Evolutionary conservation across 768 basidiomycete species (phyloP).

Genomic region (Auricularia sp.): DNA sequence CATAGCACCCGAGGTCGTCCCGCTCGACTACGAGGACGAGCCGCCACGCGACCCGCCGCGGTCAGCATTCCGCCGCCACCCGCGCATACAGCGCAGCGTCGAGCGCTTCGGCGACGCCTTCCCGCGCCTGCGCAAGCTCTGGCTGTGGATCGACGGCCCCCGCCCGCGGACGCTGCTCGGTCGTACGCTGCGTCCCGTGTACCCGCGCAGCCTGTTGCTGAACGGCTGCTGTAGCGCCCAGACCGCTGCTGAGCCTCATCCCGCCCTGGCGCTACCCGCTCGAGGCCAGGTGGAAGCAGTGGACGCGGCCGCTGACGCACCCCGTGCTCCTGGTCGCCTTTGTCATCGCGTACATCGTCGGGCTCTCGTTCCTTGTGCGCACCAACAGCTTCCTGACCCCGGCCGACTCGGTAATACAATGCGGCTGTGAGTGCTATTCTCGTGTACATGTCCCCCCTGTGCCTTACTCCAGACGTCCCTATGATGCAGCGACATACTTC

Average conservation of each 20-base stretch:
- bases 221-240: conserved; percentile 2
- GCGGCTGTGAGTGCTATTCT: conserved; percentile 63
- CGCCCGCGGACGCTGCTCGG: not conserved
- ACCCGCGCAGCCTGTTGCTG: not conserved
- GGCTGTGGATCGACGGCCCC: not conserved
- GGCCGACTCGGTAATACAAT: conserved; percentile 50
- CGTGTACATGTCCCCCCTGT: conserved; percentile 64
- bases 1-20: not conserved
- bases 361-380: conserved; percentile 61
- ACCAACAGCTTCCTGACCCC: conserved; percentile 66
- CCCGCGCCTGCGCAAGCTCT: not conserved
- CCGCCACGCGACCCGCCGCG: not conserved
- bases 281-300: conserved; percentile 43
- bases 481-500: conserved; percentile 68
- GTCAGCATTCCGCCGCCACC: not conserved
- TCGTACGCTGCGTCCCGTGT: not conserved
- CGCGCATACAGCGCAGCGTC: not conserved
- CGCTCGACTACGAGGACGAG: not conserved
- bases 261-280: conserved; percentile 18
- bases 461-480: conserved; percentile 43
- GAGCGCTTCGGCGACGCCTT: not conserved
- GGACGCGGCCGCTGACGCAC: conserved; percentile 42
- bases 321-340: conserved; percentile 49
- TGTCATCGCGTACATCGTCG: conserved; percentile 54
- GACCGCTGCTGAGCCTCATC: conserved; percentile 5